Percentiles rank a stretch among this genome's conserved stretches.
These are phyloP conservation scores for Oryza glaberrima DNA, from an alignment of 176 grass and related monocot species.

Conservation along the genomic window DNA sequence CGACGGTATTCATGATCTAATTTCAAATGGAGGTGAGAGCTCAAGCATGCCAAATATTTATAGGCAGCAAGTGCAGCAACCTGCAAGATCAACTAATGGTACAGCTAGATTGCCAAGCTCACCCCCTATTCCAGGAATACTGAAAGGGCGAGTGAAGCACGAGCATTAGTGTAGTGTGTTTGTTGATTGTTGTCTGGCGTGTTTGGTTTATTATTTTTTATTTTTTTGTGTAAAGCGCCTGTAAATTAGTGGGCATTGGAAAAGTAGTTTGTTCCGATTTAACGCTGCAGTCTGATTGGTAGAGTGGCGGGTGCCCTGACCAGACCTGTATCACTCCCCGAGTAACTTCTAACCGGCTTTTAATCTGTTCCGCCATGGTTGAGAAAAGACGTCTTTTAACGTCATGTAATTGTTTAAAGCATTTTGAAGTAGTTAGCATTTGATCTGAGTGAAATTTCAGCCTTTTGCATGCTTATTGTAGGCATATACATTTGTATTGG, in stretches of 20 bases:
- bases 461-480: not conserved
- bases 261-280: constrained; percentile 49
- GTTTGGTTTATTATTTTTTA: constrained; percentile 38
- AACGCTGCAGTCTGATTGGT: constrained; percentile 23
- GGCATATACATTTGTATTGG: not conserved
- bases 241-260: constrained; percentile 62
- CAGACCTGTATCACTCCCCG: not conserved
- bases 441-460: constrained; percentile 20
- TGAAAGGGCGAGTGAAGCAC: constrained; percentile 88
- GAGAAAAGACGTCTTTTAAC: not conserved
- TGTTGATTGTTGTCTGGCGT: constrained; percentile 13
- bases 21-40: constrained; percentile 61
- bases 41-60: constrained; percentile 67
- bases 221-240: constrained; percentile 53
- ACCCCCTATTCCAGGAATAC: constrained; percentile 84
- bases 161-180: constrained; percentile 59
- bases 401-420: constrained; percentile 40
- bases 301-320: constrained; percentile 30
- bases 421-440: constrained; percentile 30
- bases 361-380: constrained; percentile 14
- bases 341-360: constrained; percentile 25
- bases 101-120: constrained; percentile 60
- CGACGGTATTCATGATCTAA: constrained; percentile 30
- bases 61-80: constrained; percentile 56
- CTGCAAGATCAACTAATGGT: constrained; percentile 53